Conservation (phyloP, 1,284 basidiomycete species). For the Rhodotorula sp. region DNA sequence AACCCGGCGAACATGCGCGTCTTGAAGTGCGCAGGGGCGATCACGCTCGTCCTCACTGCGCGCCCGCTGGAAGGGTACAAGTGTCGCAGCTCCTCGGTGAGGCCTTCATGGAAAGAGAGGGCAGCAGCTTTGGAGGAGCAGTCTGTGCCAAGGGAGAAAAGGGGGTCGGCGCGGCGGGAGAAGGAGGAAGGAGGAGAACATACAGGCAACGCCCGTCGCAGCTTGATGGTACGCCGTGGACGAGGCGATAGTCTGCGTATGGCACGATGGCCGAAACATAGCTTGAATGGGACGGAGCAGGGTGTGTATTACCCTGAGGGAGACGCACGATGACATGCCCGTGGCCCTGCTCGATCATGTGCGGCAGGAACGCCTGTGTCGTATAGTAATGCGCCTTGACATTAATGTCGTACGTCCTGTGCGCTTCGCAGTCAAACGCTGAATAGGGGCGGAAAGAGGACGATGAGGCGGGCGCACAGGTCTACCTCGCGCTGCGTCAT, state of each 20-base stretch:
- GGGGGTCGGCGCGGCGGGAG: neutral
- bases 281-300: too few relatives aligned
- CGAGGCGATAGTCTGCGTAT: conserved; percentile 36
- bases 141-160: conserved; percentile 49
- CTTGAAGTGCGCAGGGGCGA: conserved; percentile 31
- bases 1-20: conserved; percentile 30
- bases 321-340: conserved; percentile 76
- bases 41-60: conserved; percentile 24
- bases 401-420: conserved; percentile 86
- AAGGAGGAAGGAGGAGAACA: neutral
- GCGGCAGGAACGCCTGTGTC: conserved; percentile 88
- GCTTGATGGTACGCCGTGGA: conserved; percentile 25
- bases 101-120: conserved; percentile 71
- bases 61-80: conserved; percentile 53
- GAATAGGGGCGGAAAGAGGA: neutral
- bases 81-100: conserved; percentile 81
- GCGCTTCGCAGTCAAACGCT: too few relatives aligned
- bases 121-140: conserved; percentile 83
- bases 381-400: conserved; percentile 86
- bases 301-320: too few relatives aligned
- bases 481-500: conserved; percentile 73
- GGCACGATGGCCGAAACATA: neutral
- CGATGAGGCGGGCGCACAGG: conserved; percentile 62
- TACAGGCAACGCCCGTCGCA: conserved; percentile 29
- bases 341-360: conserved; percentile 70